Evolutionary conservation across 2,329 filamentous ascomycete genomes (phyloP).

Genomic region (Colletotrichum simmondsii): DNA sequence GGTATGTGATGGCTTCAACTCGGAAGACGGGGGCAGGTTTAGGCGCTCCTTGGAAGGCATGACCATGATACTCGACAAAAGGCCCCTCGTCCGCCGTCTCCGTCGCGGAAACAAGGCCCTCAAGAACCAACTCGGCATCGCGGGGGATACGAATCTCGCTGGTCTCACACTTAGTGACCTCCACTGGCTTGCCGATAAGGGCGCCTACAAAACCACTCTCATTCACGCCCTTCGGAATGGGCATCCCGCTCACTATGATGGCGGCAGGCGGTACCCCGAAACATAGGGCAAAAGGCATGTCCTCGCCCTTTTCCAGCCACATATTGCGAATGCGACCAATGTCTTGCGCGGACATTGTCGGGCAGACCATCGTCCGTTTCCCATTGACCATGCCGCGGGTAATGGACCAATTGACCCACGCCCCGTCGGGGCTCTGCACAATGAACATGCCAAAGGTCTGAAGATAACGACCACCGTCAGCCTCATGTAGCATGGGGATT

Average conservation of each 20-base stretch:
- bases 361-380: slow-evolving; percentile 51
- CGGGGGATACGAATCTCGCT: slow-evolving; percentile 60
- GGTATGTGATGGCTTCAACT: slow-evolving; percentile 59
- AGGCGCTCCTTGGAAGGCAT: not conserved
- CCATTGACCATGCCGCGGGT: slow-evolving; percentile 58
- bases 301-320: slow-evolving; percentile 56
- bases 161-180: slow-evolving; percentile 62
- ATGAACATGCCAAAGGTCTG: slow-evolving; percentile 62
- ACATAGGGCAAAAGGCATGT: slow-evolving; percentile 58
- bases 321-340: slow-evolving; percentile 56
- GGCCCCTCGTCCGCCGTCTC: slow-evolving; percentile 58
- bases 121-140: slow-evolving; percentile 61
- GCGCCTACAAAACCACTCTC: slow-evolving; percentile 61
- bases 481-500: slow-evolving; percentile 52
- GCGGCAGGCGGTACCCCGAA: slow-evolving; percentile 62
- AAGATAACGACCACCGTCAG: slow-evolving; percentile 61
- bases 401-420: slow-evolving; percentile 61
- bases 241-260: slow-evolving; percentile 59
- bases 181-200: slow-evolving; percentile 53
- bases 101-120: slow-evolving; percentile 57
- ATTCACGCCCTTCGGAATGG: slow-evolving; percentile 58
- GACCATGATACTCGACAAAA: slow-evolving; percentile 54
- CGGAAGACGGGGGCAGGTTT: slow-evolving; percentile 49
- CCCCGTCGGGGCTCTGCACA: slow-evolving; percentile 54
- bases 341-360: slow-evolving; percentile 58